Base-by-base conservation (phyloP, 2,329 filamentous ascomycete species). In the Fusarium hainanense region DNA sequence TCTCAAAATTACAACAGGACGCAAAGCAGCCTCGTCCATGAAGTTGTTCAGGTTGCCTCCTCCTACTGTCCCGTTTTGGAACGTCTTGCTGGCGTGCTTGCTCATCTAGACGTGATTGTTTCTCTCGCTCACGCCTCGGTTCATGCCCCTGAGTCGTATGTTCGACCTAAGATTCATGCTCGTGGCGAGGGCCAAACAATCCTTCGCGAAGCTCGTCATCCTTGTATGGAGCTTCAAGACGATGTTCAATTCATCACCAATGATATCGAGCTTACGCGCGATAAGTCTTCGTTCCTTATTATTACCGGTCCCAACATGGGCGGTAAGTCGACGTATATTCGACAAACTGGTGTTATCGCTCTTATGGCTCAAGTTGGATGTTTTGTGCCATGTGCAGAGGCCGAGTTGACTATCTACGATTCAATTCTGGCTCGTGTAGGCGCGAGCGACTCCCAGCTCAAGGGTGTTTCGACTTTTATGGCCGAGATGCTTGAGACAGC, bases 281-380 rank as follows among this genome's bases (percentile, higher is more conserved):
- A 90, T 60, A 85, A 88, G 49, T 97, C 93, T 0, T 94, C 95
- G 5, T 98, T 99, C 81, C 86, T 98, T 41, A 95, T 98, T 82
- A 98, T 98, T 78, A 98, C 95, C 0, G 96, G 96, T 0, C 96
- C 96, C 52, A 99, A 99, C 81, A 99, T 99, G 96, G 97, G 96
- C 73, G 96, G 96, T 74, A 99, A 99, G 82, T 97, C 93, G 11
- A 99, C 95, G 0, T 99, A 98, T 79, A 99, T 99, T 77, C 92
- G 97, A 20, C 96, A 98, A 79, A 97, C 97, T 23, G 96, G 95
- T 32, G 96, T 98, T 55, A 96, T 99, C 64, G 95, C 96, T 2
- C 87, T 99, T 37, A 97, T 99, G 94, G 96, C 96, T 1, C 96
- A 99, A 79, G 90, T 97, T 21, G 96, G 96, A 58, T 97, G 94